Conservation (phyloP, 2,329 filamentous ascomycete genomes). For the Exophiala xenobiotica region DNA sequence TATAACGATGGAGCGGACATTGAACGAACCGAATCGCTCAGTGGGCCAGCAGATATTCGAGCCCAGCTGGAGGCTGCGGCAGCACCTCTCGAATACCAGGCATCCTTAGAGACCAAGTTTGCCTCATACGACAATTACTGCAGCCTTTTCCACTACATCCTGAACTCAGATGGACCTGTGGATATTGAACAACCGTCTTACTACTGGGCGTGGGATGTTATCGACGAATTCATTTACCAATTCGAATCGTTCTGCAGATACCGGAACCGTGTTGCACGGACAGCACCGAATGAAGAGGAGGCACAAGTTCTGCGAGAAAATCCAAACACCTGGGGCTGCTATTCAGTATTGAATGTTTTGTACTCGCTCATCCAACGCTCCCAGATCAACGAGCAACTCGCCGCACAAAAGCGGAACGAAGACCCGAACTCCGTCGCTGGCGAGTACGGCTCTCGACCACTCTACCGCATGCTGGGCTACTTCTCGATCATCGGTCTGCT, state of each 20-base stretch:
- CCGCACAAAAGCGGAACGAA: slow-evolving; percentile 90
- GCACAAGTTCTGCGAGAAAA: slow-evolving; percentile 88
- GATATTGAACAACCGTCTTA: slow-evolving; percentile 96
- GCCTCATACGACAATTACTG: slow-evolving; percentile 99
- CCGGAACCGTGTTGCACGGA: slow-evolving; percentile 84
- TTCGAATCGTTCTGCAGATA: slow-evolving; percentile 99
- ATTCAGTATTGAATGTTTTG: slow-evolving; percentile 97
- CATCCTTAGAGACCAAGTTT: slow-evolving; percentile 94
- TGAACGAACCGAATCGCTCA: slow-evolving; percentile 69
- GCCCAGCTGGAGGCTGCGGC: slow-evolving; percentile 86
- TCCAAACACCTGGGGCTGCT: slow-evolving; percentile 99
- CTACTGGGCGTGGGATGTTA: slow-evolving; percentile 99
- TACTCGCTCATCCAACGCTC: slow-evolving; percentile 99
- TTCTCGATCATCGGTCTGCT: slow-evolving; percentile 98
- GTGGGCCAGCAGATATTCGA: slow-evolving; percentile 83
- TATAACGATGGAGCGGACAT: slow-evolving; percentile 67
- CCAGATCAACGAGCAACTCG: slow-evolving; percentile 96
- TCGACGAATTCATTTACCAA: slow-evolving; percentile 99
- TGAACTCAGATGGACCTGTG: slow-evolving; percentile 98
- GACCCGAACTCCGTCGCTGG: slow-evolving; percentile 84
- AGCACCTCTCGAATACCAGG: slow-evolving; percentile 93
- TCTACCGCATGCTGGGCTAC: slow-evolving; percentile 98
- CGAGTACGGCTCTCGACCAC: slow-evolving; percentile 88
- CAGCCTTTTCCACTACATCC: slow-evolving; percentile 97
- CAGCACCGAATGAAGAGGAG: slow-evolving; percentile 83